phyloP scores from a whole-genome alignment of 306 rosid genomes.

The Fragaria nilgerrensis region DNA sequence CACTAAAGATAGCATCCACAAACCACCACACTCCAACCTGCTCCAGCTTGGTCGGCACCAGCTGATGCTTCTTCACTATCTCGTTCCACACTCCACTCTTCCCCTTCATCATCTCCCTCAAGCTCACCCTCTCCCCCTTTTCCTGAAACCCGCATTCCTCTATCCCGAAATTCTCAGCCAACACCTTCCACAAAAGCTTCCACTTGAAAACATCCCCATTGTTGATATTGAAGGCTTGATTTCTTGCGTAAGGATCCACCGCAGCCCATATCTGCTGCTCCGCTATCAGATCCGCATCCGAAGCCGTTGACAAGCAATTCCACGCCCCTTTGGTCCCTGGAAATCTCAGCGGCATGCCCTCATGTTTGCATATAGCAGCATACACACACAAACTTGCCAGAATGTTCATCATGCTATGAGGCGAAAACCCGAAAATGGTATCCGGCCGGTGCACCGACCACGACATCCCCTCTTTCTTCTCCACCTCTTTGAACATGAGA shows the following conservation, averaged over 20 bases:
- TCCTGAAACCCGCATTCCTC: slow-evolving; percentile 62
- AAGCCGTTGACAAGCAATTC: slow-evolving; percentile 42
- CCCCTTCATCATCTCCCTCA: slow-evolving; percentile 51
- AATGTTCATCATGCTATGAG: slow-evolving; percentile 61
- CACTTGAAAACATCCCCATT: slow-evolving; percentile 65
- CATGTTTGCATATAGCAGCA: slow-evolving; percentile 73
- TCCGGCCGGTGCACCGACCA: slow-evolving; percentile 68
- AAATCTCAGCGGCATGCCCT: slow-evolving; percentile 49
- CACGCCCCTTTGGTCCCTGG: slow-evolving; percentile 53
- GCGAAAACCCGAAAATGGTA: slow-evolving; percentile 59
- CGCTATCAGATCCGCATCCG: slow-evolving; percentile 71
- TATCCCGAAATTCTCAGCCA: slow-evolving; percentile 65
- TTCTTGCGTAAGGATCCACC: slow-evolving; percentile 61
- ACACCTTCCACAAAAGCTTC: slow-evolving; percentile 65
- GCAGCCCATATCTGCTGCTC: slow-evolving; percentile 87
- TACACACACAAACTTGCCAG: slow-evolving; percentile 53
- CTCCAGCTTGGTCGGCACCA: slow-evolving; percentile 39
- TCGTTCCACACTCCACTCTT: slow-evolving; percentile 61
- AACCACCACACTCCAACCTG: slow-evolving; percentile 63
- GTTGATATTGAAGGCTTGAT: slow-evolving; percentile 58
- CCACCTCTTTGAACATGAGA: slow-evolving; percentile 44
- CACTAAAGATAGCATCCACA: slow-evolving; percentile 25
- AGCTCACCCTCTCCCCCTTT: slow-evolving; percentile 14
- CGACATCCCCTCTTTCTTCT: slow-evolving; percentile 44
- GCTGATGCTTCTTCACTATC: slow-evolving; percentile 52